Base-by-base conservation (phyloP, 192 early-diverging fungal species). In the Cetraspora pellucida region DNA sequence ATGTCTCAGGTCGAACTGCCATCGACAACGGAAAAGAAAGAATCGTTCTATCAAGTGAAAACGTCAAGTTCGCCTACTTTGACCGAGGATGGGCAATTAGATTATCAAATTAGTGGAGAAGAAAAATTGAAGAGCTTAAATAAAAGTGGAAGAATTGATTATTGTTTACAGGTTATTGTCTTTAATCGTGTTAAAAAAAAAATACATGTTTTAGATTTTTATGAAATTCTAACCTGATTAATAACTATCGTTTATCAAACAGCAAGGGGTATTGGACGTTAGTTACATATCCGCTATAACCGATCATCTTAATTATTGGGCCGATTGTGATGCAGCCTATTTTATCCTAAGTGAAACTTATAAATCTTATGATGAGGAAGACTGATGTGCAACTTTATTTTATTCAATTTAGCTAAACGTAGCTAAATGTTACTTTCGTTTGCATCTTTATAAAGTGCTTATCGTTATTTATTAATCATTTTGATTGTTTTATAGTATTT, bases 331-430 rank as follows among this genome's bases (percentile, higher is more conserved):
- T 72, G 82, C 87, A 17, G 83, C 89, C 10, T 73, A 84, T 23
- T 91, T 91, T 66, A 87, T 91, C 27, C 78, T 91, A 27, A 75
- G 84, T 5, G 89, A 91, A 66, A 82, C 86, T 1, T 88, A 90
- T 57, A 77, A 47, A 16, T 11, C 17, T 23, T 16, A 19, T 21
- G 71, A 72, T 31, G 71, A 58, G 14, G 71, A 57, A 0, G 52
- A 69, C 7, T 37, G 7, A 37, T 37, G 7, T 37, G 37, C 7
- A 37, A 37, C 3, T 3, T 37, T 37, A 37, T 37, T 37, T 37
- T 1, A 7, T 6, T 37, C 37, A 7, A 7, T 37, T 37, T 37
- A 7, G 37, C 7, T 37, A 1, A 37, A 37, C 7, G 7, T 37
- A 6, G 7, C 3, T 37, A 6, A 6, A 37, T 37, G 0, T 37